phyloP scores from a whole-genome alignment of 2,329 filamentous ascomycete species.

The Rhytidhysteron rufulum region DNA sequence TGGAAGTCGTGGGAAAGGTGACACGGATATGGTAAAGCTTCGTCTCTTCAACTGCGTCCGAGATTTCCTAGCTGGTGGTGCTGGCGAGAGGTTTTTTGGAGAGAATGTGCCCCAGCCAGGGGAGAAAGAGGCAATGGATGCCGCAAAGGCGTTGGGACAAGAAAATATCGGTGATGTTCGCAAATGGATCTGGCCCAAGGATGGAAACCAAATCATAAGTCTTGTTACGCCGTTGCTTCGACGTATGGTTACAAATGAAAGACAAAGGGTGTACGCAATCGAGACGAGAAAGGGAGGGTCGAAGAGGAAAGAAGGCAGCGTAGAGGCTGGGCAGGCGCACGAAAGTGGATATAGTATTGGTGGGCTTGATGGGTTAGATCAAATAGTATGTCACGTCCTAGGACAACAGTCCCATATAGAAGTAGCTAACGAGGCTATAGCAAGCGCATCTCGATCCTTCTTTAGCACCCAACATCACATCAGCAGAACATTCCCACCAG shows the following conservation, averaged over 20 bases:
- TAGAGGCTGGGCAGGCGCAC: slow-evolving; percentile 11
- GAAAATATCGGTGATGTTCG: slow-evolving; percentile 32
- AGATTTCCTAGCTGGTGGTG: slow-evolving; percentile 49
- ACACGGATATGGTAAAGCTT: slow-evolving; percentile 55
- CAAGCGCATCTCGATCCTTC: slow-evolving; percentile 1
- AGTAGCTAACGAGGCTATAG: slow-evolving; percentile 1
- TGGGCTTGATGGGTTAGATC: not conserved
- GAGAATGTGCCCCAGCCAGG: slow-evolving; percentile 29
- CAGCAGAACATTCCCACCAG: slow-evolving; percentile 1
- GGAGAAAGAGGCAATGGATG: slow-evolving; percentile 29
- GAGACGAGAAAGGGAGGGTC: slow-evolving; percentile 50
- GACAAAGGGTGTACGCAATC: slow-evolving; percentile 55
- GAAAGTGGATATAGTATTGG: slow-evolving; percentile 5
- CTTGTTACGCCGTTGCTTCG: slow-evolving; percentile 55
- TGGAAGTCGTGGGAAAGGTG: slow-evolving; percentile 52
- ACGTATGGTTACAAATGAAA: slow-evolving; percentile 58
- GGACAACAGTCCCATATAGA: slow-evolving; percentile 6
- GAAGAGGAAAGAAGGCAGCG: slow-evolving; percentile 28
- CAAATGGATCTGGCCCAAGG: slow-evolving; percentile 51
- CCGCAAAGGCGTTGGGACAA: slow-evolving; percentile 36
- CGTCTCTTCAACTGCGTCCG: slow-evolving; percentile 55
- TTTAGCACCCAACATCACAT: not conserved
- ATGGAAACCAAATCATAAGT: slow-evolving; percentile 54
- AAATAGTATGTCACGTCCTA: not conserved
- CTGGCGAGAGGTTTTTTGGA: slow-evolving; percentile 51